A percentile compares a stretch with the other conserved stretches of the same genome.
Evolutionary conservation across 192 early-diverging fungal genomes (phyloP).

Genomic region (Coemansia sp.): DNA sequence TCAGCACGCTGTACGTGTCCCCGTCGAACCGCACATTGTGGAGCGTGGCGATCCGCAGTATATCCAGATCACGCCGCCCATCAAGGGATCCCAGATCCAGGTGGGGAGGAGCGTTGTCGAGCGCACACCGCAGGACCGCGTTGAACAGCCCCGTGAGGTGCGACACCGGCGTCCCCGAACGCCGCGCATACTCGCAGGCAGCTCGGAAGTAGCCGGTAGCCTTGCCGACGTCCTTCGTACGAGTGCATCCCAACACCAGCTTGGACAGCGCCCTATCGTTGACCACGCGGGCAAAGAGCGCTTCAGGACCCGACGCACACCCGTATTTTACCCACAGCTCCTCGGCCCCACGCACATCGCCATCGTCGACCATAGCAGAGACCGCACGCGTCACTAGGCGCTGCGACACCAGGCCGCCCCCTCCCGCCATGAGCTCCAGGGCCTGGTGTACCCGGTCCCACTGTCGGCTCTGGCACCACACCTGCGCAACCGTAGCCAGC

Average conservation of each 20-base stretch:
- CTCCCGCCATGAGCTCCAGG: neutral
- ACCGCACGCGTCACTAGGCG: constrained; percentile 22
- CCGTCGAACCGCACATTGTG: constrained; percentile 4
- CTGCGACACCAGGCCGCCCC: neutral
- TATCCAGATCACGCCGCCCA: constrained; percentile 9
- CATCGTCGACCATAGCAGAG: constrained; percentile 9
- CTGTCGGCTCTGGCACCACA: constrained; percentile 7
- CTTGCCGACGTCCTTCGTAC: neutral
- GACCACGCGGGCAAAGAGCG: neutral
- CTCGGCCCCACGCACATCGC: constrained; percentile 14
- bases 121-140: constrained; percentile 16
- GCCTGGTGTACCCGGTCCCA: neutral
- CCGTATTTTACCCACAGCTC: constrained; percentile 9
- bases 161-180: neutral
- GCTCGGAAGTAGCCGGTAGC: constrained; percentile 11
- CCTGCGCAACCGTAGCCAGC: constrained; percentile 1
- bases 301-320: neutral
- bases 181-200: neutral
- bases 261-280: constrained; percentile 32
- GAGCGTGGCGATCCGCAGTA: constrained; percentile 5
- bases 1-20: constrained; percentile 27
- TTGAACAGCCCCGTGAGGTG: constrained; percentile 17
- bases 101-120: neutral
- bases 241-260: constrained; percentile 24
- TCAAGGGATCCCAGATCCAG: neutral